Evolutionary conservation across 805 yeast species (phyloP).

Genomic region (Candida succiphila): DNA sequence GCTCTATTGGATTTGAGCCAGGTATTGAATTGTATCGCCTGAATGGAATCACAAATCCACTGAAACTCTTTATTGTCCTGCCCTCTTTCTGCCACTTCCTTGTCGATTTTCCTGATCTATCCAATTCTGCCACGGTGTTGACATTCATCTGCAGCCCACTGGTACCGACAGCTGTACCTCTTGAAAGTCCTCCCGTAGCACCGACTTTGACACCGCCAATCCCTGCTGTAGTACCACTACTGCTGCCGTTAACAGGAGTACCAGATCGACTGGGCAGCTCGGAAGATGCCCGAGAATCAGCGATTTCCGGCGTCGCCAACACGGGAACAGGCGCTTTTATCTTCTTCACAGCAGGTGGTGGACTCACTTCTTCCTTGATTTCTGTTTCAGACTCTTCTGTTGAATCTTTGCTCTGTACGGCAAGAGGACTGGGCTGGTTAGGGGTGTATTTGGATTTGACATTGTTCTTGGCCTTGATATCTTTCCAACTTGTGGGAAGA

Average conservation of each 20-base stretch:
- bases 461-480: conserved; percentile 1
- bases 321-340: too few relatives aligned
- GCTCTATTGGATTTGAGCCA: too few relatives aligned
- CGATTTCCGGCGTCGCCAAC: not conserved
- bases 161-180: conserved; percentile 3
- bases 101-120: conserved; percentile 11
- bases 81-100: conserved; percentile 8
- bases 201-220: not conserved
- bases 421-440: conserved; percentile 4
- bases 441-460: conserved; percentile 4
- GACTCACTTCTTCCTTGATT: too few relatives aligned
- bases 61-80: conserved; percentile 14
- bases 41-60: conserved; percentile 15
- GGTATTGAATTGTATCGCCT: too few relatives aligned
- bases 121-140: conserved; percentile 15
- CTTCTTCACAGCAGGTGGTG: too few relatives aligned
- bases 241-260: conserved; percentile 6
- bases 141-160: conserved; percentile 17
- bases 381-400: too few relatives aligned
- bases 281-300: not conserved
- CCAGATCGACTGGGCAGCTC: conserved; percentile 9
- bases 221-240: not conserved
- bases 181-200: too few relatives aligned
- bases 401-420: too few relatives aligned
- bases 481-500: conserved; percentile 5